Evolutionary conservation across 176 grass and related monocot genomes (phyloP), one percentile per base, ranked within the genome.

Genomic region (Tillandsia leiboldiana): DNA sequence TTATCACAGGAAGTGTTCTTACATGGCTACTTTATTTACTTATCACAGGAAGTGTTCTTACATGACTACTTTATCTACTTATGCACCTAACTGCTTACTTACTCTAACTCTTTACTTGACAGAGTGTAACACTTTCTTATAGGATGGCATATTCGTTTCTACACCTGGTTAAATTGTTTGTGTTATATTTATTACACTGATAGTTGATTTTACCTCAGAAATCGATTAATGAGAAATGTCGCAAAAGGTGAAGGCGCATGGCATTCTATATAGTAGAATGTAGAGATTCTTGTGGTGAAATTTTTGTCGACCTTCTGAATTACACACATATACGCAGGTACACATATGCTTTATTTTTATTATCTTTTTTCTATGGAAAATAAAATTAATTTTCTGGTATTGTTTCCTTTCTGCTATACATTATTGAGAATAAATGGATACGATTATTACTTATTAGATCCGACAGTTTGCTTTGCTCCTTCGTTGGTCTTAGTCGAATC

Each of bases 281-380:
- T 65, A 90, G 84, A 68, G 90, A 84, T 81, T 86, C 90, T 48
- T 99, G 95, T 75, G 95, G 87, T 75, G 95, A 99, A 84, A 99
- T 99, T 73, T 99, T 99, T 88, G 78, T 84, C 72, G 90, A 99
- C 74, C 50, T 99, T 53, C 87, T 88, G 78, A 88, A 86, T 26
- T 82, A 94, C 79, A 88, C 79, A 88, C 66, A 64, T 94, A 94
- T 72, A 62, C 81, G 72, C 80, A 99, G 90, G 95, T 99, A 63
- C 72, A 63, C n/a, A 62, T 64, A 22, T 77, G 8, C 33, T 17
- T 72, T 76, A 1, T 69, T 54, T 28, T 61, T 13, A 26, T 24
- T 59, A 12, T 61, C 2, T 17, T 53, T 23, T 15, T 72, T 24
- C 12, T 65, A 13, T 66, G 6, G 6, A 33, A 15, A 61, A 42